A percentile compares a stretch with the other conserved stretches of the same genome.
phyloP scores from a whole-genome alignment of 352 stramenopile species.

The Blastocystis sp. region DNA sequence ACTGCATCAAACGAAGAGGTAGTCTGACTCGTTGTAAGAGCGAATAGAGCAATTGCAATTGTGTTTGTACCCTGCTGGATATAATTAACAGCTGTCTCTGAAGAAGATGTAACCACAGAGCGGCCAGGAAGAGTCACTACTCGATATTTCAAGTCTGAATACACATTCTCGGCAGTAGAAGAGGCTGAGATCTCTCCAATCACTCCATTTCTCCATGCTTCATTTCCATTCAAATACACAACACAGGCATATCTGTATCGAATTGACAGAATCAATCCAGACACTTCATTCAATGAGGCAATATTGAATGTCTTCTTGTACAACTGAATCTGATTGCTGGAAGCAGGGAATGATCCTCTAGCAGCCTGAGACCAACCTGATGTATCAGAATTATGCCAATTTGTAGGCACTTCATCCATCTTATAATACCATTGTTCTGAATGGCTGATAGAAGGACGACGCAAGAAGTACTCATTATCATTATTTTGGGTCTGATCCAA shows the following conservation, averaged over 20 bases:
- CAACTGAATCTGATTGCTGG: neutral
- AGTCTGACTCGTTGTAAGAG: neutral
- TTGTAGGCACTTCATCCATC: neutral
- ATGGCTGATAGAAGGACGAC: neutral
- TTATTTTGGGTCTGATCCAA: neutral
- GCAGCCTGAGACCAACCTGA: neutral
- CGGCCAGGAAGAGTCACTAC: neutral
- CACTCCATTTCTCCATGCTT: neutral
- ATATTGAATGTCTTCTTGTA: slow-evolving; percentile 18
- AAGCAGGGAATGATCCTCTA: neutral
- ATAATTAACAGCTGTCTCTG: neutral
- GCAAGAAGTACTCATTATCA: neutral
- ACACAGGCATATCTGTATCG: neutral
- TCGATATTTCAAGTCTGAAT: neutral
- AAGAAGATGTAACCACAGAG: neutral
- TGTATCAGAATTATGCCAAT: neutral
- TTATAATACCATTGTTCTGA: slow-evolving; percentile 22
- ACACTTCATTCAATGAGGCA: neutral
- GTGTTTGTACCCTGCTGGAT: neutral
- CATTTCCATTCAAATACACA: neutral
- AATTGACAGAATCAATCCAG: neutral
- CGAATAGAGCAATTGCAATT: slow-evolving; percentile 39
- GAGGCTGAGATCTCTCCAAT: neutral
- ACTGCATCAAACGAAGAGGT: slow-evolving; percentile 12
- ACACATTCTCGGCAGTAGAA: neutral